These are phyloP conservation scores for Nothophaeocryptopus gaeumannii DNA, from an alignment of 2,329 filamentous ascomycete species.

Conservation along the genomic window DNA sequence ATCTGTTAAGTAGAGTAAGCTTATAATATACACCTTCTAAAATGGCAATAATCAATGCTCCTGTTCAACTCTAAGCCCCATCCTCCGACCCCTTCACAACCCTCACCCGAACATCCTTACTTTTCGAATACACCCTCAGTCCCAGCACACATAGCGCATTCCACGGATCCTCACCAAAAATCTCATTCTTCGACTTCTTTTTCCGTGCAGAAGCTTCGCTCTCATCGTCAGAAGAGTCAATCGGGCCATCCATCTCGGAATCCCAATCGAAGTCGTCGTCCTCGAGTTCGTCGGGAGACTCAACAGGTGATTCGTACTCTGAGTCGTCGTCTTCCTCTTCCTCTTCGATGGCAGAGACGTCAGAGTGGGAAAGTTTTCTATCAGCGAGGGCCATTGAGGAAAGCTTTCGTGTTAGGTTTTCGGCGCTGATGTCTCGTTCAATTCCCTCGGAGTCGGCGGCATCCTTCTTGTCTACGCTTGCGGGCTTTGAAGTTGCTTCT, in stretches of 20 bases:
- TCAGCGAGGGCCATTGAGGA: neutral
- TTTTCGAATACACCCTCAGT: conserved; percentile 54
- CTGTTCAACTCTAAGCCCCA: conserved; percentile 15
- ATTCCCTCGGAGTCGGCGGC: too few species aligned
- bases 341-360: conserved; percentile 8
- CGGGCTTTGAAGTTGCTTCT: neutral
- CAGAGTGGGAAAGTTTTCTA: too few species aligned
- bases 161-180: conserved; percentile 55
- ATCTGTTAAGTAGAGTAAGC: too few species aligned
- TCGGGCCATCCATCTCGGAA: conserved; percentile 30
- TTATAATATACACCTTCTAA: too few species aligned
- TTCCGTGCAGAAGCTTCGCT: neutral
- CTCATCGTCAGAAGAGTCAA: conserved; percentile 12
- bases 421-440: too few species aligned
- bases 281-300: conserved; percentile 25
- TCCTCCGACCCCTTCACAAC: conserved; percentile 50
- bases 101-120: conserved; percentile 52
- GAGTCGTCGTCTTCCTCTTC: conserved; percentile 8
- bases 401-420: conserved; percentile 6
- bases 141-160: conserved; percentile 61
- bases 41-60: too few species aligned
- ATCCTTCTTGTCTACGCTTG: neutral
- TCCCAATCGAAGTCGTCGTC: conserved; percentile 36
- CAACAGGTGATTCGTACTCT: conserved; percentile 23
- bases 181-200: conserved; percentile 34